Evolutionary conservation across 1,139 yeast genomes (phyloP).

Genomic region (Torulaspora pretoriensis): DNA sequence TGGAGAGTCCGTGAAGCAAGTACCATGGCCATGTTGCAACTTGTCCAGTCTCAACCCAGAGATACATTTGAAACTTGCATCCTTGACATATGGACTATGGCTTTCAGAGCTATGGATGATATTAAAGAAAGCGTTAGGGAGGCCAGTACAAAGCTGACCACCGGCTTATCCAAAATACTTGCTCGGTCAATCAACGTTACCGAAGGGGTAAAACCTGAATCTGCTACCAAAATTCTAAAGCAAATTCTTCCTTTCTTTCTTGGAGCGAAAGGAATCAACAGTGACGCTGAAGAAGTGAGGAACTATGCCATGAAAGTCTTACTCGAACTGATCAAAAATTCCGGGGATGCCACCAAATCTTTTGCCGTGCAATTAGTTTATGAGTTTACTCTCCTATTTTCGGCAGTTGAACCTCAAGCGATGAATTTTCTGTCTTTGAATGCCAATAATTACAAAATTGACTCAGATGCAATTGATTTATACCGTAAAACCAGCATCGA

Average conservation of each 20-base stretch:
- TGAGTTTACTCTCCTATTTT: slow-evolving; percentile 67
- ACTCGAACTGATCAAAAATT: slow-evolving; percentile 60
- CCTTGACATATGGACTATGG: slow-evolving; percentile 79
- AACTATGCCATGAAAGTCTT: slow-evolving; percentile 72
- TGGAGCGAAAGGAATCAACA: slow-evolving; percentile 73
- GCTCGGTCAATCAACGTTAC: slow-evolving; percentile 46
- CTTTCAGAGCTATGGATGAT: slow-evolving; percentile 88
- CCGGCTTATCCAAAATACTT: slow-evolving; percentile 60
- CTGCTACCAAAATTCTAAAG: slow-evolving; percentile 51
- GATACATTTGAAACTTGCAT: slow-evolving; percentile 51
- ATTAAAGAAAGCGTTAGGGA: slow-evolving; percentile 88
- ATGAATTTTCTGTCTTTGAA: slow-evolving; percentile 81
- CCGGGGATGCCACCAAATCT: slow-evolving; percentile 57
- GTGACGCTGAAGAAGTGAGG: slow-evolving; percentile 83
- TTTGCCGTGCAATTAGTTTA: slow-evolving; percentile 67
- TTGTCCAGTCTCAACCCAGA: slow-evolving; percentile 58
- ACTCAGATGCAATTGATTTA: slow-evolving; percentile 69
- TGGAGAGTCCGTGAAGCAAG: slow-evolving; percentile 96
- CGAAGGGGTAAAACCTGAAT: slow-evolving; percentile 40
- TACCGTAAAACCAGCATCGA: slow-evolving; percentile 71
- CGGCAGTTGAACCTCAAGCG: slow-evolving; percentile 88
- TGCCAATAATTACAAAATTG: slow-evolving; percentile 81
- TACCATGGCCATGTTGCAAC: slow-evolving; percentile 65
- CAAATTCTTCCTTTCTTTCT: slow-evolving; percentile 73
- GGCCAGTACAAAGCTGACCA: slow-evolving; percentile 70